Evolutionary conservation across 2,329 filamentous ascomycete species (phyloP).

Genomic region (Tolypocladium tundrense): DNA sequence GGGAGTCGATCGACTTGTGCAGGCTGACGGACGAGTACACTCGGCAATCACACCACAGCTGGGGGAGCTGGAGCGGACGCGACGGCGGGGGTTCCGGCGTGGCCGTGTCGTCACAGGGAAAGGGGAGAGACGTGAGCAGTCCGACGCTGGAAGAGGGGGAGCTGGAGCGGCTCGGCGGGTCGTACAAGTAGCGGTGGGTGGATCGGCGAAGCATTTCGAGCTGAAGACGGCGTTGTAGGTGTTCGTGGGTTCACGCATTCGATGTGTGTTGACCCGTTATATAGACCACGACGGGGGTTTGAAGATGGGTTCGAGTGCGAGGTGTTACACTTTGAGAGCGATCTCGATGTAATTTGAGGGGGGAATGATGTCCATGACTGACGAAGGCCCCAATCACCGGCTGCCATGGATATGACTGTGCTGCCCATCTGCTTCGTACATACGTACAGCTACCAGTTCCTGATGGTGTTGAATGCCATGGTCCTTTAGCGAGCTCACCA

Average conservation of each 20-base stretch:
- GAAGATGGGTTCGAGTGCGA: neutral
- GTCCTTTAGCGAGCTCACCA: neutral
- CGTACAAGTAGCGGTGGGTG: conserved; percentile 1
- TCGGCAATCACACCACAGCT: conserved; percentile 17
- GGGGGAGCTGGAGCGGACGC: conserved; percentile 20
- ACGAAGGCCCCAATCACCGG: too few species aligned
- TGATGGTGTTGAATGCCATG: too few species aligned
- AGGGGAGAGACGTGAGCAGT: conserved; percentile 7
- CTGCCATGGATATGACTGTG: neutral
- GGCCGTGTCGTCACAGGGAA: neutral
- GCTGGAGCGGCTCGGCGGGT: conserved; percentile 6
- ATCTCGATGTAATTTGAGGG: too few species aligned
- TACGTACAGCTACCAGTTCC: neutral
- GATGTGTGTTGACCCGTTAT: neutral
- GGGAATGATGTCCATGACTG: neutral
- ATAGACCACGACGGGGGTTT: neutral
- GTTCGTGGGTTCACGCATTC: neutral
- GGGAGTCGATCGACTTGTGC: neutral
- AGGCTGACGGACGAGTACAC: conserved; percentile 20
- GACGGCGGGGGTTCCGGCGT: neutral
- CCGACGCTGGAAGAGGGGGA: conserved; percentile 12
- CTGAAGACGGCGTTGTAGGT: neutral
- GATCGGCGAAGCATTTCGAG: neutral
- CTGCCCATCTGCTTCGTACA: too few species aligned
- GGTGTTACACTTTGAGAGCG: too few species aligned